A percentile compares a stretch with the other conserved stretches of the same genome.
Evolutionary conservation across 371 early-diverging fungal genomes (phyloP).

Genomic region (Rhizopus arrhizus): DNA sequence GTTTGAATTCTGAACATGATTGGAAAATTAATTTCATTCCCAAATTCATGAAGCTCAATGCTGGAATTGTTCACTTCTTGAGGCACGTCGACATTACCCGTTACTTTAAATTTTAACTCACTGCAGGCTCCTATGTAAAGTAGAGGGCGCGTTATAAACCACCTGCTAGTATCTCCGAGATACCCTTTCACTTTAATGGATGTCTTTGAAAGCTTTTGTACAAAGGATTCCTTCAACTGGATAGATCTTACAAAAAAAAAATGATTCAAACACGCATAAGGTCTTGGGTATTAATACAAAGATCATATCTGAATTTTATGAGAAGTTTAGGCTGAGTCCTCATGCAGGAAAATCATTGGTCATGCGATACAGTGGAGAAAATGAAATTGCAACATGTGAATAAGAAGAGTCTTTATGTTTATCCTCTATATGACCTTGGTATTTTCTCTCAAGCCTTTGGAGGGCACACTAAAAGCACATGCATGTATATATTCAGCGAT

Average conservation of each 20-base stretch:
- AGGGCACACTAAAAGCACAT: slow-evolving; percentile 60
- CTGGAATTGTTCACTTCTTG: slow-evolving; percentile 83
- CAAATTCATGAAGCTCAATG: slow-evolving; percentile 99
- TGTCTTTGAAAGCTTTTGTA: slow-evolving; percentile 94
- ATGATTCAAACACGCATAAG: slow-evolving; percentile 82
- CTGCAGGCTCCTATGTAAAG: slow-evolving; percentile 95
- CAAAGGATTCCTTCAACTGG: slow-evolving; percentile 96
- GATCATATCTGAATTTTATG: slow-evolving; percentile 88
- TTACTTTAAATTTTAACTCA: slow-evolving; percentile 97
- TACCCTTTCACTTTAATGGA: slow-evolving; percentile 88
- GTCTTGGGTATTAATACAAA: slow-evolving; percentile 75
- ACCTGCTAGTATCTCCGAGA: slow-evolving; percentile 90
- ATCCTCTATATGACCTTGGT: slow-evolving; percentile 97
- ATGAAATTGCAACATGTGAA: slow-evolving; percentile 91
- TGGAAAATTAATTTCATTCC: slow-evolving; percentile 98
- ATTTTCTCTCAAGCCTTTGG: slow-evolving; percentile 99
- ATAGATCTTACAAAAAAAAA: slow-evolving; percentile 82
- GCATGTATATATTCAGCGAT: slow-evolving; percentile 3
- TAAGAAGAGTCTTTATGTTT: slow-evolving; percentile 99
- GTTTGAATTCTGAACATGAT: slow-evolving; percentile 88
- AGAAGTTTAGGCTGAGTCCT: slow-evolving; percentile 92
- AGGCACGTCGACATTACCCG: slow-evolving; percentile 96
- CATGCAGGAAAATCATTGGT: slow-evolving; percentile 91
- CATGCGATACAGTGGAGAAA: slow-evolving; percentile 98
- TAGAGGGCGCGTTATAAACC: slow-evolving; percentile 90